Evolutionary conservation across 768 basidiomycete species (phyloP).

Genomic region (Psilocybe cubensis): DNA sequence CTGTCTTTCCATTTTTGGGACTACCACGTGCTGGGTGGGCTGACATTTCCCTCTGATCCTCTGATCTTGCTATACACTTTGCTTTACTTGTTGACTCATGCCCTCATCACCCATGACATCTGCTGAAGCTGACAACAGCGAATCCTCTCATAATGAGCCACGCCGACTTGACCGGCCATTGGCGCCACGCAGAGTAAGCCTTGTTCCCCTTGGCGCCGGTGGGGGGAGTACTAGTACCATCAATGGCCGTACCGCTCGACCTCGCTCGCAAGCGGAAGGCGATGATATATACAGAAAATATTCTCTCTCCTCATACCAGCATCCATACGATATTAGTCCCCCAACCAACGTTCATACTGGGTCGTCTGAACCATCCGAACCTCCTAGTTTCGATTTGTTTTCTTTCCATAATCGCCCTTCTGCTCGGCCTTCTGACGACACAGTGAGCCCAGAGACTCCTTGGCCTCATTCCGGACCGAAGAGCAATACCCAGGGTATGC

Average conservation of each 20-base stretch:
- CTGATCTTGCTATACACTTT: no score
- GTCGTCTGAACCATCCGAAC: conserved; percentile 1
- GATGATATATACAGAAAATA: conserved; percentile 40
- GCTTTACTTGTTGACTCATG: no score
- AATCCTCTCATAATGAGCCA: neutral
- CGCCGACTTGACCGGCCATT: neutral
- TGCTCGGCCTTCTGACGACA: neutral
- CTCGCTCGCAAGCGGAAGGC: neutral
- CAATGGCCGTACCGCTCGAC: no score
- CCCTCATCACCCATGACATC: conserved; percentile 5
- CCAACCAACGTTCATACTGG: conserved; percentile 47
- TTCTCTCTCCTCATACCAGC: conserved; percentile 58
- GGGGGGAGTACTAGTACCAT: neutral
- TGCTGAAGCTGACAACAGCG: neutral
- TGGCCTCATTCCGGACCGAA: conserved; percentile 22
- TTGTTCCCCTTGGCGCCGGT: conserved; percentile 3
- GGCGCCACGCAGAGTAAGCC: conserved; percentile 2
- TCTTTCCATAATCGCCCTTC: neutral
- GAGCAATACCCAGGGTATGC: conserved; percentile 46
- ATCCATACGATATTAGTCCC: conserved; percentile 63
- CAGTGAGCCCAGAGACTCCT: neutral
- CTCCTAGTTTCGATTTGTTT: neutral
- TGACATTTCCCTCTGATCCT: no score
- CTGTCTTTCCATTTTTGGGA: neutral
- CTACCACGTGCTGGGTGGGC: neutral